Evolutionary conservation across 2,329 filamentous ascomycete genomes (phyloP).

Genomic region (Colletotrichum truncatum): DNA sequence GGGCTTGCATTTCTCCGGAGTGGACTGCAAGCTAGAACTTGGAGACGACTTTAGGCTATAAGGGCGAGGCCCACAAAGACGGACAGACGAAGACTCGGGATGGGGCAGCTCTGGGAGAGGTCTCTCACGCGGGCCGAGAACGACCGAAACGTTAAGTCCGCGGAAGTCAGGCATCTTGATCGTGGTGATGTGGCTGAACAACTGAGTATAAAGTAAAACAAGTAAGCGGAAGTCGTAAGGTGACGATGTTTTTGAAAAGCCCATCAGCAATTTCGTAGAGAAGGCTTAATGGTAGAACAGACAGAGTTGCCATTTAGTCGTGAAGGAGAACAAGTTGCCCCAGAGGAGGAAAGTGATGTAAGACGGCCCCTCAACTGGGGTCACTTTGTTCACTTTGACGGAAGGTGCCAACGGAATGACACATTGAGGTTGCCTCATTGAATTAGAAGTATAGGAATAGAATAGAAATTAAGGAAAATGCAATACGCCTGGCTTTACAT

Average conservation of each 20-base stretch:
- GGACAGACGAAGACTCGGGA: slow-evolving; percentile 58
- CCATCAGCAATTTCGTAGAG: no score
- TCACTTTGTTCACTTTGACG: no score
- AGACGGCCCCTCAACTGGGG: no score
- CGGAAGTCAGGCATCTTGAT: slow-evolving; percentile 58
- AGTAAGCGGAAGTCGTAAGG: neutral
- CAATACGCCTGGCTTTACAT: no score
- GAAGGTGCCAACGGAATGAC: no score
- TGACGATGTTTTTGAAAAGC: neutral
- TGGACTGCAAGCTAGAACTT: slow-evolving; percentile 31
- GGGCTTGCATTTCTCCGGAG: slow-evolving; percentile 46
- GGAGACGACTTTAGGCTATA: neutral
- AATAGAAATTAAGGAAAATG: no score
- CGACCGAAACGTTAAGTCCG: slow-evolving; percentile 56
- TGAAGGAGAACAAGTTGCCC: no score
- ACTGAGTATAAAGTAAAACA: neutral
- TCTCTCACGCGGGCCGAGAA: slow-evolving; percentile 44
- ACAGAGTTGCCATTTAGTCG: no score
- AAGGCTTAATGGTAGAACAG: no score
- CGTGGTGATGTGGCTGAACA: neutral
- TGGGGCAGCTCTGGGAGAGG: slow-evolving; percentile 64
- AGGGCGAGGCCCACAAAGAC: slow-evolving; percentile 36
- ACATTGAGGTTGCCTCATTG: no score
- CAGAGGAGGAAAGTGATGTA: no score
- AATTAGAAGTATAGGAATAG: no score